Conservation (phyloP, 768 basidiomycete species). For the Collybia sordida region DNA sequence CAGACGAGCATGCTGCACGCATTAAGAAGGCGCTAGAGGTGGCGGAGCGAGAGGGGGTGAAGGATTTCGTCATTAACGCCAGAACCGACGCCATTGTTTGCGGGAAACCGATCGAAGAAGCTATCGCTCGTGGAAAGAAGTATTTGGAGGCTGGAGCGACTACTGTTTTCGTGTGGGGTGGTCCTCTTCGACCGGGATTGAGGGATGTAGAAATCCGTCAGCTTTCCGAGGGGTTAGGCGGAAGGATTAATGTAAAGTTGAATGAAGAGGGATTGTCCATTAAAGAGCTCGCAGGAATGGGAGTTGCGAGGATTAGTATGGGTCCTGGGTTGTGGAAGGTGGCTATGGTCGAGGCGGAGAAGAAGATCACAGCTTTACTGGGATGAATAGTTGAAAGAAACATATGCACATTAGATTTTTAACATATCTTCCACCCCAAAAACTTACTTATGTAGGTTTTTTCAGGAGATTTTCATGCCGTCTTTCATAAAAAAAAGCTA, state of each 20-base stretch:
- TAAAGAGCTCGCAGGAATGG: not conserved
- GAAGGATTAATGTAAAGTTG: slow-evolving; percentile 1
- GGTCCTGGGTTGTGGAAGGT: not conserved
- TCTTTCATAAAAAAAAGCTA: too few relatives aligned
- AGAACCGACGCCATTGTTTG: not conserved
- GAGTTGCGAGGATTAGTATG: slow-evolving; percentile 3
- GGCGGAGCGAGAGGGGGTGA: not conserved
- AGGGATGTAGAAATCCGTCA: not conserved
- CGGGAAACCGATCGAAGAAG: not conserved
- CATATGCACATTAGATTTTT: too few relatives aligned
- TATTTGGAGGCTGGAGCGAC: slow-evolving; percentile 3
- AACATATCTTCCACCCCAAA: too few relatives aligned
- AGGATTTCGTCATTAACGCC: slow-evolving; percentile 4
- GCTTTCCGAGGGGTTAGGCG: not conserved
- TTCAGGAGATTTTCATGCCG: too few relatives aligned
- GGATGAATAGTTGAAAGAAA: too few relatives aligned
- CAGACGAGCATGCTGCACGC: slow-evolving; percentile 2
- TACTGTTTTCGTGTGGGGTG: slow-evolving; percentile 4
- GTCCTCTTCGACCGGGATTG: not conserved
- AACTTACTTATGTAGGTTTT: too few relatives aligned
- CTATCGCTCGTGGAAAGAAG: slow-evolving; percentile 1
- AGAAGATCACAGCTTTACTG: too few relatives aligned
- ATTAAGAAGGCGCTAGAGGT: slow-evolving; percentile 3
- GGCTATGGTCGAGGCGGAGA: not conserved
- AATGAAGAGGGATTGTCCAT: not conserved